Base-by-base conservation (phyloP, 2,329 filamentous ascomycete species). In the Volutella citrinella region DNA sequence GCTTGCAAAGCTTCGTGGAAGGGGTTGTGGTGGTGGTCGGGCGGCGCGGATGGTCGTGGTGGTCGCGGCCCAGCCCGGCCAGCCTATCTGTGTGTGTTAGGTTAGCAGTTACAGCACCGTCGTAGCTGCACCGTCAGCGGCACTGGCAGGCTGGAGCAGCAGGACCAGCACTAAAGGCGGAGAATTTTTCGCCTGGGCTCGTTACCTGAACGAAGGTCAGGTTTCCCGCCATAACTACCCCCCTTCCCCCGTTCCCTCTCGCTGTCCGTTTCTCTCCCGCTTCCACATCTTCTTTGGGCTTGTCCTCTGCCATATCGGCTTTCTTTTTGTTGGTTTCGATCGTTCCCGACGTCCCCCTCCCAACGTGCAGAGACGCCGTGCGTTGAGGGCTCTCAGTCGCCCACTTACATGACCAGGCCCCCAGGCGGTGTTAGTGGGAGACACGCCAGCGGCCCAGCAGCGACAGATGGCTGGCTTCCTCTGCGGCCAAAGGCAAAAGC, bases 141-240 rank as follows among this genome's bases (percentile, higher is more conserved):
- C 14, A 15, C n/a, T 20, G 30, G 29, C 19, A 7, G 27, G 11
- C 13, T 10, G 11, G 30, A 33, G 17, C 19, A 36, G 27, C 14
- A 17, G 23, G 10, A 34, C 25, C 23, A 34, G 30, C 24, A 23
- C 30, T 35, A 36, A 40, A 28, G 27, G 36, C 36, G 40, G 43
- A 40, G 36, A 43, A 37, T 32, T 41, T 41, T 42, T 45, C 18
- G 24, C 13, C 14, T 8, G 24, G 24, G 11, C 20, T 22, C 20
- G 42, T 42, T 45, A 42, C 42, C 42, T 45, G 40, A 49, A 43
- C 39, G 37, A 27, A 42, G 32, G 40, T 40, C 40, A 47, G 44
- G 51, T 54, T 51, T 54, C 54, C 44, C 57, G 59, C 57, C 57
- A 60, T 60, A 61, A 56, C 56, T 60, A 54, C 52, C 56, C 55